Conservation (phyloP, 805 yeast species). For the Torulaspora indica region DNA sequence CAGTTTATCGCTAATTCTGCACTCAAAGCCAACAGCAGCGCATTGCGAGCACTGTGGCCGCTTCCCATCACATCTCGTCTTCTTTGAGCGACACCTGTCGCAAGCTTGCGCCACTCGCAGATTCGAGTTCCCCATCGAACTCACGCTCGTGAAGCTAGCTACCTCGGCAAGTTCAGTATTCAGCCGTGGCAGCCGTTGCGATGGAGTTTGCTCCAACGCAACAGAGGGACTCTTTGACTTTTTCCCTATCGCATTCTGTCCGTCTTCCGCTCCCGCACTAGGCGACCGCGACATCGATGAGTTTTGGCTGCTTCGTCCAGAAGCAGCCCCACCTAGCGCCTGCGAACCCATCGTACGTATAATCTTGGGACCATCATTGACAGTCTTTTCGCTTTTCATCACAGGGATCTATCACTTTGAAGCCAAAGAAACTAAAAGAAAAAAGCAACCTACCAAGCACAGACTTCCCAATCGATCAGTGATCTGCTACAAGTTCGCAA, state of each 20-base stretch:
- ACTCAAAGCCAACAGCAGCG: constrained; percentile 77
- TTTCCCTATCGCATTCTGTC: neutral
- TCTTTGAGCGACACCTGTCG: constrained; percentile 65
- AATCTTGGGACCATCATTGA: constrained; percentile 8
- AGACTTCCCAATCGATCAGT: neutral
- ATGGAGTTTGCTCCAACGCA: constrained; percentile 1
- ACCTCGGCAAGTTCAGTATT: constrained; percentile 3
- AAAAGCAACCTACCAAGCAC: neutral
- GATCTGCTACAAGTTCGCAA: neutral
- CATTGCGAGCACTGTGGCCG: constrained; percentile 65
- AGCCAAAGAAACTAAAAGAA: neutral
- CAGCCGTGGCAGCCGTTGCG: neutral
- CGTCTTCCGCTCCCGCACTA: neutral
- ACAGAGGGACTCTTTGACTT: constrained; percentile 6
- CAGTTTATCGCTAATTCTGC: constrained; percentile 83
- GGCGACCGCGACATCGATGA: constrained; percentile 14
- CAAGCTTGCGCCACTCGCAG: constrained; percentile 87
- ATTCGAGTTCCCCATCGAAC: constrained; percentile 23
- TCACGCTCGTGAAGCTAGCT: constrained; percentile 8
- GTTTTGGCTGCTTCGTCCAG: constrained; percentile 12
- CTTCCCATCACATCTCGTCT: constrained; percentile 52
- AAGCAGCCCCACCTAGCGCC: constrained; percentile 16
- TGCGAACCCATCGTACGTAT: constrained; percentile 25
- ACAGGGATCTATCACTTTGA: neutral
- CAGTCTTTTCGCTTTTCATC: constrained; percentile 2